These are phyloP conservation scores for Hymenoscyphus albidus DNA, from an alignment of 2,329 filamentous ascomycete species.

Conservation along the genomic window DNA sequence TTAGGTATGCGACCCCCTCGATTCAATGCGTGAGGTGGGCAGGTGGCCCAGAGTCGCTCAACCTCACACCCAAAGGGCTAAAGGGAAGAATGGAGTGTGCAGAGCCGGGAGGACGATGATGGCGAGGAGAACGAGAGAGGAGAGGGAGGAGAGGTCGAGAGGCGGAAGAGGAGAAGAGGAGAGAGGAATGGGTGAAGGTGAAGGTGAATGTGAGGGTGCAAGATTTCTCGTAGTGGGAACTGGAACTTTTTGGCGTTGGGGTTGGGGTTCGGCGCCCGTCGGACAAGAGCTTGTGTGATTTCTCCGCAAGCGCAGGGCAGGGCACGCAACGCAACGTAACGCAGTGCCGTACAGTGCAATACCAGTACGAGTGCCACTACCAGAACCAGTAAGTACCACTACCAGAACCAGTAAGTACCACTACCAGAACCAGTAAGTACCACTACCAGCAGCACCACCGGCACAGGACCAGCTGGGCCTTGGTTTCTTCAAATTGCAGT, in stretches of 20 bases:
- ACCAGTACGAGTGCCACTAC: too few species aligned
- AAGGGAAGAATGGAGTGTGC: neutral
- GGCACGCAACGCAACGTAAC: neutral
- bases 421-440: too few species aligned
- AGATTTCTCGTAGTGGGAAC: neutral
- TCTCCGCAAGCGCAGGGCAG: neutral
- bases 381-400: too few species aligned
- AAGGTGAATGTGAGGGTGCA: neutral
- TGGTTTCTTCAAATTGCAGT: neutral
- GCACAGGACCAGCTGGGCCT: neutral
- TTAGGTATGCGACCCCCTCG: neutral
- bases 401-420: too few species aligned
- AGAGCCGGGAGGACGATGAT: neutral
- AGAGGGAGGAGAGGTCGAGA: neutral
- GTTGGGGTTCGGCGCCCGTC: neutral
- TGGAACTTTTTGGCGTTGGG: neutral
- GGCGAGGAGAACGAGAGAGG: neutral
- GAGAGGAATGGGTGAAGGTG: neutral
- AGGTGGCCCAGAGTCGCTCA: neutral
- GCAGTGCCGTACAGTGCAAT: too few species aligned
- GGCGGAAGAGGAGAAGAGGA: neutral
- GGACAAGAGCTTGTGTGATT: constrained; percentile 1
- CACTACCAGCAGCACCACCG: too few species aligned
- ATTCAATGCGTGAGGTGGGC: neutral
- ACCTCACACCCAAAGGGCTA: neutral